phyloP scores from a whole-genome alignment of 192 early-diverging fungal species.

The Fimicolochytrium jonesii region DNA sequence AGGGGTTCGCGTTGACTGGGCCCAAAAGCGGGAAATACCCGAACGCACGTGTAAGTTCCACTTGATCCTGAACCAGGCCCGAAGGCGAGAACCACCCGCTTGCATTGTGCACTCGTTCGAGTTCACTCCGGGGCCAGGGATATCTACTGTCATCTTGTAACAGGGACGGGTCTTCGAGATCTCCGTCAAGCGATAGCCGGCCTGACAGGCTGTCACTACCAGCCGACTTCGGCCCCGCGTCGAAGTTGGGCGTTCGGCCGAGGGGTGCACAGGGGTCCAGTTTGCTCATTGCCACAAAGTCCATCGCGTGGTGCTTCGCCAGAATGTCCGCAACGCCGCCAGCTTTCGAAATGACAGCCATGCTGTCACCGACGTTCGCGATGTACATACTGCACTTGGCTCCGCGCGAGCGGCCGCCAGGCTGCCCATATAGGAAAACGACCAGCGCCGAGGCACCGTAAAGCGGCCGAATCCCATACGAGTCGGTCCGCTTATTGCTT shows the following conservation, averaged over 20 bases:
- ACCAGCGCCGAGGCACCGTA: conserved; percentile 76
- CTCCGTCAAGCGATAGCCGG: too few relatives aligned
- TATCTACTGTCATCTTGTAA: background rate
- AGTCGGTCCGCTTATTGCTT: too few relatives aligned
- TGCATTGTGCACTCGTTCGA: conserved; percentile 70
- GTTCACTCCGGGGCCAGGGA: conserved; percentile 35
- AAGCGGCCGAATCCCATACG: conserved; percentile 2
- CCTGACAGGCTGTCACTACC: too few relatives aligned
- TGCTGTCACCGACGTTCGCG: conserved; percentile 81
- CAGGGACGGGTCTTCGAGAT: too few relatives aligned
- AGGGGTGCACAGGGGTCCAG: too few relatives aligned
- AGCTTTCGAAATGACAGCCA: conserved; percentile 73
- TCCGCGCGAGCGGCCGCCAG: background rate
- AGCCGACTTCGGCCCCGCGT: too few relatives aligned
- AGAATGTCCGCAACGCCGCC: conserved; percentile 65
- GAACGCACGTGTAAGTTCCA: conserved; percentile 74
- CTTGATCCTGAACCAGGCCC: conserved; percentile 70
- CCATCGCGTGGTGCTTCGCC: conserved; percentile 67
- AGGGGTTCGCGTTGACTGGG: conserved; percentile 80
- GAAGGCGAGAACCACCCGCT: conserved; percentile 76
- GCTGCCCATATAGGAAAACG: conserved; percentile 68
- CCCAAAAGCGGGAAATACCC: conserved; percentile 83
- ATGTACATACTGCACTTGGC: conserved; percentile 64
- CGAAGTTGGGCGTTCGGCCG: too few relatives aligned
- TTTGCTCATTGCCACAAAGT: conserved; percentile 11